A percentile compares a stretch with the other conserved stretches of the same genome.
Evolutionary conservation across 352 stramenopile genomes (phyloP).

Genomic region (Globisporangium uncinulatum): DNA sequence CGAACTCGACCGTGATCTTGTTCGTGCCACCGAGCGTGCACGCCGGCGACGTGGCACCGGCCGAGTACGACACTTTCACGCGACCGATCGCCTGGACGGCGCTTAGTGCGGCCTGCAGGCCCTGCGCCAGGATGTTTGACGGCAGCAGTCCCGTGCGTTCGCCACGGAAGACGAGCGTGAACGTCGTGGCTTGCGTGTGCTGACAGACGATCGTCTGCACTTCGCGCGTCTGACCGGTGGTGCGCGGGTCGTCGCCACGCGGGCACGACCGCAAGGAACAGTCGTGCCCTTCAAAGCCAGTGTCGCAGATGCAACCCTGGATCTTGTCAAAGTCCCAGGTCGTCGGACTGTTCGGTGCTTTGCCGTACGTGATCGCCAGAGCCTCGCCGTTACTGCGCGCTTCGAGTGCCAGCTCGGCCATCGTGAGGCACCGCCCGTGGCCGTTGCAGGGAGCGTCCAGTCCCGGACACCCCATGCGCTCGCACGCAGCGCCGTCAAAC

Average conservation of each 20-base stretch:
- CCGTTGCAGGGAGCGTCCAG: slow-evolving; percentile 48
- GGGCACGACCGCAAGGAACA: slow-evolving; percentile 65
- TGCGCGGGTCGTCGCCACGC: slow-evolving; percentile 64
- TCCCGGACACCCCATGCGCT: slow-evolving; percentile 65
- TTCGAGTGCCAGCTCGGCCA: slow-evolving; percentile 52
- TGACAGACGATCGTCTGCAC: slow-evolving; percentile 55
- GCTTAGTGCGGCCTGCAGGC: slow-evolving; percentile 37
- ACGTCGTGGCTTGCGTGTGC: slow-evolving; percentile 33
- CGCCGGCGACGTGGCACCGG: slow-evolving; percentile 19
- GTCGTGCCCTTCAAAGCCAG: slow-evolving; percentile 78
- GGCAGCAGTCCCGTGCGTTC: slow-evolving; percentile 25
- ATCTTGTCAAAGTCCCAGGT: slow-evolving; percentile 89
- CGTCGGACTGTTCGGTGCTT: slow-evolving; percentile 53
- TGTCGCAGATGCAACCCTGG: slow-evolving; percentile 84
- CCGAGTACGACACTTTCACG: slow-evolving; percentile 52
- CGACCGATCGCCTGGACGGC: slow-evolving; percentile 29
- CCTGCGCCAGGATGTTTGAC: slow-evolving; percentile 26
- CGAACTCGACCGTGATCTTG: slow-evolving; percentile 56
- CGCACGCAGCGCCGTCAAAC: slow-evolving; percentile 64
- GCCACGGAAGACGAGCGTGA: slow-evolving; percentile 66
- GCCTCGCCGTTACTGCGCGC: slow-evolving; percentile 46
- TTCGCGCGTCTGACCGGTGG: slow-evolving; percentile 47
- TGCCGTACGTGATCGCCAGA: slow-evolving; percentile 49
- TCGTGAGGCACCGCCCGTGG: slow-evolving; percentile 63
- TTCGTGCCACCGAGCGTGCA: slow-evolving; percentile 52